Conservation (phyloP, 148 eudicot genomes). For the Rhododendron ovatum region DNA sequence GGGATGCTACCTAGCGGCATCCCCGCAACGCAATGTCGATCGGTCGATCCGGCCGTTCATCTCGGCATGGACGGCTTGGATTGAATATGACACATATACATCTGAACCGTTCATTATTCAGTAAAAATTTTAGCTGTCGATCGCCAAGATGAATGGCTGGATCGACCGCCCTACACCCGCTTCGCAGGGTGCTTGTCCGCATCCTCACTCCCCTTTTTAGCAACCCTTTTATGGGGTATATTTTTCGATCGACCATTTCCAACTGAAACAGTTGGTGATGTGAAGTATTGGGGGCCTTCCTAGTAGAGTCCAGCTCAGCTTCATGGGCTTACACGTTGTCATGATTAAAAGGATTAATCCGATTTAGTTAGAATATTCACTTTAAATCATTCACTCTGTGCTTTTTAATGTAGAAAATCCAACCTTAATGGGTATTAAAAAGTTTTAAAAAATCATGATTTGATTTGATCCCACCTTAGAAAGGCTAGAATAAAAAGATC, state of each 20-base stretch:
- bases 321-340: slow-evolving; percentile 14
- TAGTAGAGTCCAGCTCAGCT: slow-evolving; percentile 11
- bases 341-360: neutral
- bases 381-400: slow-evolving; percentile 8
- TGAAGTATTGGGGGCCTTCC: slow-evolving; percentile 28
- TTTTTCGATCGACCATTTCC: neutral
- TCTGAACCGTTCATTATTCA: no score
- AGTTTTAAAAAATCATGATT: slow-evolving; percentile 3
- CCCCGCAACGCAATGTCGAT: no score
- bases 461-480: slow-evolving; percentile 9
- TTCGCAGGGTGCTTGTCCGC: no score
- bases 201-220: neutral
- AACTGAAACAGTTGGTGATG: slow-evolving; percentile 26
- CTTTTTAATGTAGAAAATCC: neutral
- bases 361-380: slow-evolving; percentile 9
- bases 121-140: no score
- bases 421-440: slow-evolving; percentile 8
- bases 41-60: no score
- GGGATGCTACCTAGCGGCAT: no score
- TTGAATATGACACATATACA: no score
- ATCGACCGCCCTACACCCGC: no score
- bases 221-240: neutral
- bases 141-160: no score
- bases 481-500: neutral
- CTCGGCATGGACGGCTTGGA: no score